Evolutionary conservation across 164 flowering plant genomes (phyloP).

Genomic region (Vitis cinerea): DNA sequence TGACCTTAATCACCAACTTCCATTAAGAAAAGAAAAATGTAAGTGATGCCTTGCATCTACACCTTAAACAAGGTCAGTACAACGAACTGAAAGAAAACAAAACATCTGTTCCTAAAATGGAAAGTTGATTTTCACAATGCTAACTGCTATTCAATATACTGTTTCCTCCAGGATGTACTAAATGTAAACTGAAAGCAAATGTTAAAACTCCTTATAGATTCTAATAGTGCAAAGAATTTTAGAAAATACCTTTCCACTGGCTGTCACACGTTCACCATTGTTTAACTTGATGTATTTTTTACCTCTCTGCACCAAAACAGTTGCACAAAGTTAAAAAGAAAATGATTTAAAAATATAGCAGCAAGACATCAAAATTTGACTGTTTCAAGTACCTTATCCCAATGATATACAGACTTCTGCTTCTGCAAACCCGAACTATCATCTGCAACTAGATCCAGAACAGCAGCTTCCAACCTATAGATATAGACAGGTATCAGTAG

Average conservation of each 20-base stretch:
- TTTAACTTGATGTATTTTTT: conserved; percentile 88
- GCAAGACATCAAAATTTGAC: neutral
- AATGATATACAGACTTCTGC: conserved; percentile 76
- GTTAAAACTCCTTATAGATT: neutral
- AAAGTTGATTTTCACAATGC: neutral
- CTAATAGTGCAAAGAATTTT: neutral
- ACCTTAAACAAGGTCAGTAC: too few species aligned
- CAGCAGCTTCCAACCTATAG: conserved; percentile 83
- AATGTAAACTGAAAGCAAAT: neutral
- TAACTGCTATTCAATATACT: neutral
- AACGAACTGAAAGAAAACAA: too few species aligned
- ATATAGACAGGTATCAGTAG: neutral
- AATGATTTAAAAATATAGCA: neutral
- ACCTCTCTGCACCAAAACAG: conserved; percentile 58
- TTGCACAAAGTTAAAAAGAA: conserved; percentile 1
- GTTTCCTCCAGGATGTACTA: neutral
- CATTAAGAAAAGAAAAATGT: too few species aligned
- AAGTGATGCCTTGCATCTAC: too few species aligned
- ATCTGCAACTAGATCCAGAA: conserved; percentile 91
- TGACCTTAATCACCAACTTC: too few species aligned
- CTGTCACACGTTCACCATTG: conserved; percentile 88
- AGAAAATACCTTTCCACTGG: conserved; percentile 81
- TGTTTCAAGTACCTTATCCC: conserved; percentile 78
- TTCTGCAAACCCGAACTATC: conserved; percentile 69
- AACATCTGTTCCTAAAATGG: too few species aligned